Conservation (phyloP, 1,284 basidiomycete genomes). For the Entoloma clypeatum region DNA sequence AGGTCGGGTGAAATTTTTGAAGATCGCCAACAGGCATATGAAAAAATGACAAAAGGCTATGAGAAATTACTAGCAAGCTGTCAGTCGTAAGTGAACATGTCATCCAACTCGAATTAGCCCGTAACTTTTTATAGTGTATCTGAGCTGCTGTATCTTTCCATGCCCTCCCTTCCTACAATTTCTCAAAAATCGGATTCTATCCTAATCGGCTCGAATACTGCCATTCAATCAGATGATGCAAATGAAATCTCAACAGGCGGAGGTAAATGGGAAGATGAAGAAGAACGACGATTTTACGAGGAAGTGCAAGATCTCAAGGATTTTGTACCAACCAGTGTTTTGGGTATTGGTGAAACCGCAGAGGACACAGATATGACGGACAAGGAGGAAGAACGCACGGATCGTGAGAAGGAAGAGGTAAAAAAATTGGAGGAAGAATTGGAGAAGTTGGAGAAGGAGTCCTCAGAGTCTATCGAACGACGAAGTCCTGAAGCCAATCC, state of each 20-base stretch:
- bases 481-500: no score
- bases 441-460: constrained; percentile 41
- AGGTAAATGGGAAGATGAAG: constrained; percentile 98
- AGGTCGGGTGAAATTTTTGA: constrained; percentile 99
- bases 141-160: constrained; percentile 77
- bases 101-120: constrained; percentile 1
- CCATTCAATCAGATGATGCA: constrained; percentile 37
- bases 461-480: constrained; percentile 14
- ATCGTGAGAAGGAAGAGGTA: constrained; percentile 55
- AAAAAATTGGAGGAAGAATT: constrained; percentile 71
- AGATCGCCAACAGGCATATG: constrained; percentile 96
- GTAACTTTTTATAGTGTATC: constrained; percentile 58
- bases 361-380: constrained; percentile 34
- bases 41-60: constrained; percentile 95
- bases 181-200: constrained; percentile 79
- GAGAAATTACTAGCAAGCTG: constrained; percentile 87
- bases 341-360: constrained; percentile 69
- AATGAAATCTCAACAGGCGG: constrained; percentile 55
- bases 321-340: constrained; percentile 82
- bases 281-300: constrained; percentile 93
- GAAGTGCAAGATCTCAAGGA: constrained; percentile 90
- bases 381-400: constrained; percentile 56
- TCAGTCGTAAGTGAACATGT: constrained; percentile 58
- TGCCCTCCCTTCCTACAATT: constrained; percentile 79
- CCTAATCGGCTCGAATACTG: constrained; percentile 41